Evolutionary conservation across 208 protist genomes (phyloP).

Genomic region (Acanthamoeba polyphaga): DNA sequence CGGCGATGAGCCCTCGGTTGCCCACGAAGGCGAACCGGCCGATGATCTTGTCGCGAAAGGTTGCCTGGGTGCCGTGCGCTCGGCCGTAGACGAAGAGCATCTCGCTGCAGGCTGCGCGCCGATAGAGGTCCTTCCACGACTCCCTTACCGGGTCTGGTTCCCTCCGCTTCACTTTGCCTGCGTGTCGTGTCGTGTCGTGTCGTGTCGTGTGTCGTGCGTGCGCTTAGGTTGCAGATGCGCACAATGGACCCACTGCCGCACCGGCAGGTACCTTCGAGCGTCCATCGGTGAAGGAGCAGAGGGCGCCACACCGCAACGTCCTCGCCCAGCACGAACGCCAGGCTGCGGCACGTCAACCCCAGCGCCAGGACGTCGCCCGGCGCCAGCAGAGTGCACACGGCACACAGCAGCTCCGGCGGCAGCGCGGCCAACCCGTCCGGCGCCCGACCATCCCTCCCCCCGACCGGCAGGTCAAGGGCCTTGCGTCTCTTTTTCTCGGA

Average conservation of each 20-base stretch:
- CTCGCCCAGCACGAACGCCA: not conserved
- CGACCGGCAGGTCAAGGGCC: no score
- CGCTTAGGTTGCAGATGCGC: no score
- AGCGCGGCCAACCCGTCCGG: not conserved
- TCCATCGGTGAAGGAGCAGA: not conserved
- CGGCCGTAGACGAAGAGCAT: not conserved
- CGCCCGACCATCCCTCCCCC: not conserved
- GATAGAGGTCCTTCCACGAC: not conserved
- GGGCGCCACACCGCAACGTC: not conserved
- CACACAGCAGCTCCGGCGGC: not conserved
- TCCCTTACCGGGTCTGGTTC: not conserved
- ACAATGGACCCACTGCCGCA: no score
- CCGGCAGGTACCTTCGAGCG: not conserved
- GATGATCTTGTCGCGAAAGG: not conserved
- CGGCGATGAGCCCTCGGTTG: not conserved
- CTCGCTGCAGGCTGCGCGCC: not conserved
- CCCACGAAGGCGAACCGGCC: not conserved
- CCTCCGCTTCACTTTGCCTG: not conserved
- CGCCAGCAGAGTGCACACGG: not conserved
- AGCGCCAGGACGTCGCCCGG: not conserved
- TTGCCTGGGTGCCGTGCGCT: not conserved
- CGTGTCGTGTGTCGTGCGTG: no score
- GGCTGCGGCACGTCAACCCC: not conserved
- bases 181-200: no score
- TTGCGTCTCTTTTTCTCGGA: no score